phyloP scores from a whole-genome alignment of 2,329 filamentous ascomycete species.

The Aspergillus sp. region DNA sequence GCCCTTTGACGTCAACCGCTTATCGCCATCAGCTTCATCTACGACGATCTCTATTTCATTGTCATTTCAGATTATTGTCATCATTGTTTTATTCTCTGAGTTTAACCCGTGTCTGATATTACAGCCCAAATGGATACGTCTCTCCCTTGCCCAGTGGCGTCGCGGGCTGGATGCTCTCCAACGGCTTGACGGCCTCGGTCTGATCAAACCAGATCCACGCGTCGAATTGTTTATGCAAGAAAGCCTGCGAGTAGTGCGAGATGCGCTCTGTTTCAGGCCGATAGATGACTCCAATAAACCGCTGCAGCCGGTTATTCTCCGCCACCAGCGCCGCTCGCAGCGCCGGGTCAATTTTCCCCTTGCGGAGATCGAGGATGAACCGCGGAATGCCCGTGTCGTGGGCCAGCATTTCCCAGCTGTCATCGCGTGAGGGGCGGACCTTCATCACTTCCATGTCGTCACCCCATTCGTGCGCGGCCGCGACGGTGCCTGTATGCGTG shows the following conservation, averaged over 20 bases:
- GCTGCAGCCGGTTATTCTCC: constrained; percentile 37
- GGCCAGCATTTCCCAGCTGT: constrained; percentile 48
- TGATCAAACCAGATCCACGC: constrained; percentile 48
- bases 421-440: constrained; percentile 40
- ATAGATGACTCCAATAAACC: constrained; percentile 53
- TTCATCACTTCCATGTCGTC: constrained; percentile 48
- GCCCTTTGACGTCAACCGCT: constrained; percentile 1
- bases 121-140: constrained; percentile 51
- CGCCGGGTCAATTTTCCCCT: constrained; percentile 27
- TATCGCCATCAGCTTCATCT: too few relatives aligned
- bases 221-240: constrained; percentile 47
- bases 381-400: constrained; percentile 42
- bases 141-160: constrained; percentile 41
- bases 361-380: constrained; percentile 46
- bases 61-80: too few relatives aligned
- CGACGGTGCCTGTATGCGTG: constrained; percentile 49
- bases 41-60: too few relatives aligned
- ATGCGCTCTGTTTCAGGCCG: constrained; percentile 44
- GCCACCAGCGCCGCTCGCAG: constrained; percentile 33
- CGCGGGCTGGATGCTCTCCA: constrained; percentile 44
- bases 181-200: constrained; percentile 40
- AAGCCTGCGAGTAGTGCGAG: constrained; percentile 46
- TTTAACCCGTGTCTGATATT: background rate
- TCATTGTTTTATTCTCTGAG: too few relatives aligned
- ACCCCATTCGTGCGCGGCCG: constrained; percentile 49